Evolutionary conservation across 176 grass and related monocot genomes (phyloP), one percentile per base, ranked within the genome.

Genomic region (Rhipidocladum racemiflorum): DNA sequence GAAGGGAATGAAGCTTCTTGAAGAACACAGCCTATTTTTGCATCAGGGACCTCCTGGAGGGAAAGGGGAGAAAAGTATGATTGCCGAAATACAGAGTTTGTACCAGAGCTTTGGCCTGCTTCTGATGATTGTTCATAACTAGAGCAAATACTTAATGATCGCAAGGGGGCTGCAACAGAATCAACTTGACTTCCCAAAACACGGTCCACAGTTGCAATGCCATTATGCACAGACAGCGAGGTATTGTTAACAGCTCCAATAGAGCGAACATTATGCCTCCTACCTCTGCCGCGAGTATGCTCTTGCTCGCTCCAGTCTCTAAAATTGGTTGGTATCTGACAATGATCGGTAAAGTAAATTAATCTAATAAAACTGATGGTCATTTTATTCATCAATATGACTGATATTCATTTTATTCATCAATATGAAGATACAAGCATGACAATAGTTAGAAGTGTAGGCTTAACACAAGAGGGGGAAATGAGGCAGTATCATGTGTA

Each of bases 231-330:
- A 59, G 72, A 78, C 23, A 50, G 56, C 9, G 55, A 44, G 23
- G 76, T 48, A 71, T 77, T 25, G 59, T 89, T 40, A n/a, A 18
- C 36, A 74, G 81, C 83, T n/a, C 42, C 57, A 42, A 84, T 75
- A 44, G 50, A 68, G 61, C 32, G 67, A 78, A 89, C 83, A 25
- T 77, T 81, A 67, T 83, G 74, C 18, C 86, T 79, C 60, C 86
- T 89, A 59, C 90, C 83, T 56, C 79, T 85, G 78, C 86, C 67
- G 24, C 74, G 72, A 65, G 74, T 78, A 20, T 84, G 90, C 25
- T 89, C 90, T 86, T 86, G 90, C 54, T 92, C 90, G 48, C 55
- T 76, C 51, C 61, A 18, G 72, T 89, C 88, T 70, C 90, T 86
- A 53, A 86, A 92, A 79, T 81, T 90, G 39, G 87, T 87, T 34